Base-by-base conservation (phyloP, 768 basidiomycete species). In the Mycena galericulata region DNA sequence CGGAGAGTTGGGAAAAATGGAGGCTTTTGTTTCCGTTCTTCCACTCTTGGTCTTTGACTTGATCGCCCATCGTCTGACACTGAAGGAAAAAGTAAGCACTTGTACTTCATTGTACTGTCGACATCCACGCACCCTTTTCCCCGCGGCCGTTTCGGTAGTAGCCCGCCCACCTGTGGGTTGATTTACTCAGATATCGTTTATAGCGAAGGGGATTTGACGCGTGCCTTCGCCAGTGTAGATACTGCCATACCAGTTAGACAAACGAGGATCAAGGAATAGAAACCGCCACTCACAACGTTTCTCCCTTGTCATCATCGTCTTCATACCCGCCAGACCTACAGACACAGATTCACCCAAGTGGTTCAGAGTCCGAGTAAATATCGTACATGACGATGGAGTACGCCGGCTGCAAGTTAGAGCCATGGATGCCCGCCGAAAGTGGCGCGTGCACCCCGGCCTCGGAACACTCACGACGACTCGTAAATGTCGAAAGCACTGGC, bases 301-400 rank as follows among this genome's bases (percentile, higher is more conserved):
- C 77, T 32, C 84, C 84, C 0, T 46, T 1, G 34, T 85, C 84
- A 2, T 53, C n/a, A 63, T 85, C 79, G 69, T 85, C 84, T 49
- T 82, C 79, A 45, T 85, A 85, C 9, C 82, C 81, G 17, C 72
- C 77, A 40, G 84, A 81, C 20, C 76, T 77, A 29, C 6, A 32
- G 3, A n/a, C n/a, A n/a, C 43, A 1, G 24, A 12, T 26, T 3
- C 1, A 63, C 9, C 53, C 24, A 38, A 36, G 22, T 27, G 18
- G 26, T 29, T 29, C 15, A 1, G 43, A 15, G 18, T 24, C 15
- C 27, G 10, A 2, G 15, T 27, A 30, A 61, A 32, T 18, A 20
- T 58, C 75, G 30, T 24, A 76, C 76, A 85, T 47, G 20, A 84
- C 83, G 24, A 85, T 77, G 17, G 84, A 85, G 58, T 74, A 84